Base-by-base conservation (phyloP, 164 flowering plant genomes). In the Houttuynia cordata region DNA sequence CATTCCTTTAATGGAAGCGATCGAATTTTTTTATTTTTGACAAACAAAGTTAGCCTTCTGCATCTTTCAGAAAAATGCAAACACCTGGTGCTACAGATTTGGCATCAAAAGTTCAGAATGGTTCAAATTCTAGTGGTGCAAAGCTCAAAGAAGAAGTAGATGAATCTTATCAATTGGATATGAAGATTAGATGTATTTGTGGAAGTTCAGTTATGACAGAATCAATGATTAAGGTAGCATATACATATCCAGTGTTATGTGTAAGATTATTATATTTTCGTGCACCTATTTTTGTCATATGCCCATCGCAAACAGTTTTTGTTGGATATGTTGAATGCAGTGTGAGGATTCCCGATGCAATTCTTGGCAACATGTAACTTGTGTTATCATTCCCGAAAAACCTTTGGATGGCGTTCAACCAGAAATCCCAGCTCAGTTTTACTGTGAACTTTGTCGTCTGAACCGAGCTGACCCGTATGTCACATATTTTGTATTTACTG, bases 401-500 rank as follows among this genome's bases (percentile, higher is more conserved):
- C 87, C 89, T 19, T 61, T 67, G 74, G 93, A 84, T 41, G 86
- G 85, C 63, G 72, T 40, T 67, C 77, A 68, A 39, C 84, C 85
- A 58, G 60, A 55, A 61, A 62, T 70, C 62, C 93, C 96, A 53
- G 71, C 84, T 24, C 68, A 70, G 49, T 88, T 87, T 65, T 88
- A 78, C 64, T 94, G 99, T 83, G 97, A 91, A 76, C 68, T 82
- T 10, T 94, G 99, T 67, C 82, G 99, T 55, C 82, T 94, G 22
- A 79, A 54, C 73, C 84, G 96, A 1, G 97, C 99, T 51, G 99
- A 94, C 49, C 99, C 99, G 99, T 94, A 84, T 65, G 99, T 87
- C 60, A 57, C 62, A 10, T 6, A 30, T 30, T 61, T 30, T 37
- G 24, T 57, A 23, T 25, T 60, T 57, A n/a, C 56, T 61, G 21